Percentiles rank a stretch among this genome's conserved stretches.
Evolutionary conservation across 352 stramenopile genomes (phyloP).

Genomic region (Phytophthora ohioensis): DNA sequence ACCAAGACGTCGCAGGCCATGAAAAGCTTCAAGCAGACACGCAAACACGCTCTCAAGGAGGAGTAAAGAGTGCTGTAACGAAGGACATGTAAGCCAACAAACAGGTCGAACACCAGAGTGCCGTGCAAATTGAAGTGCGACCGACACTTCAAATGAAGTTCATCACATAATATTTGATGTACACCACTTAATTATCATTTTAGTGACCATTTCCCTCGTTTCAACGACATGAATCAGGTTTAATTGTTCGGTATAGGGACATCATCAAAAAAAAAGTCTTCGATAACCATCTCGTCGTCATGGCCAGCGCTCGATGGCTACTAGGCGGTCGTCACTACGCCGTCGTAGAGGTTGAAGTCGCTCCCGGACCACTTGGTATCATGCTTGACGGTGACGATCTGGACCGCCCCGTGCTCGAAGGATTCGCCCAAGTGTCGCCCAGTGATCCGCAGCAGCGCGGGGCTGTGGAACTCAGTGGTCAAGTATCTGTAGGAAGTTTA

Average conservation of each 20-base stretch:
- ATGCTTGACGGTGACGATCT: slow-evolving; percentile 59
- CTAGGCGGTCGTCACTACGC: background rate
- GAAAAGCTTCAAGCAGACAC: slow-evolving; percentile 61
- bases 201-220: background rate
- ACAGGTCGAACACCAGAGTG: too few species aligned
- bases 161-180: too few species aligned
- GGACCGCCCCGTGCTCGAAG: slow-evolving; percentile 57
- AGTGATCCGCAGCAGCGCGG: slow-evolving; percentile 41
- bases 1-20: slow-evolving; percentile 52
- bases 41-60: slow-evolving; percentile 47
- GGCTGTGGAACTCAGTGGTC: slow-evolving; percentile 55
- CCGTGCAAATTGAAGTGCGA: background rate
- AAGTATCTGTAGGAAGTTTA: slow-evolving; percentile 52
- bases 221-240: slow-evolving; percentile 12
- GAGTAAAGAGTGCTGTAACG: slow-evolving; percentile 29
- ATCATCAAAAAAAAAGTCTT: background rate
- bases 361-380: slow-evolving; percentile 64
- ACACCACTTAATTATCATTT: background rate
- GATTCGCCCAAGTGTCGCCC: slow-evolving; percentile 50
- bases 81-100: too few species aligned
- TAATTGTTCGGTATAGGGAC: slow-evolving; percentile 1
- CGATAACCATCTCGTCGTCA: background rate
- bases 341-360: slow-evolving; percentile 58
- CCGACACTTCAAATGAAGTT: background rate
- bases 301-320: slow-evolving; percentile 32